Base-by-base conservation (phyloP, 306 rosid species). In the Abrus pulchellus region DNA sequence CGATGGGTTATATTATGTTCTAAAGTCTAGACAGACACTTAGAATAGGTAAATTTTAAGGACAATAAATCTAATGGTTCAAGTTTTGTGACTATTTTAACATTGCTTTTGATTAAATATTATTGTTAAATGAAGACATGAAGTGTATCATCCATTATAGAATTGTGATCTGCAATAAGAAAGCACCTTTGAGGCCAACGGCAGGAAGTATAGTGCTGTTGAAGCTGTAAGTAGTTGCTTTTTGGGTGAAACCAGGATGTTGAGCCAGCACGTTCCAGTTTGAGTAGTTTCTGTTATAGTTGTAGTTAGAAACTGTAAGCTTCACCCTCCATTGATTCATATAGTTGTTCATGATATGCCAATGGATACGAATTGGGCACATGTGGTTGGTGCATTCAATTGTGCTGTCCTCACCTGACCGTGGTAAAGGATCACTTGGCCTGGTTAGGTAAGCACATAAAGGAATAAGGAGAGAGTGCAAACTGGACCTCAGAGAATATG, bases 331-430 rank as follows among this genome's bases (percentile, higher is more conserved):
- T 3, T 90, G 83, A 54, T 85, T 68, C 85, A 86, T 72, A 69
- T 92, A 92, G 80, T 87, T 94, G 73, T 73, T 88, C 83, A 86
- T 90, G 61, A 92, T 33, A 86, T 94, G 97, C 97, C 97, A 90
- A 76, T 94, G 97, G 44, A 94, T 91, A 83, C 82, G 85, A 84
- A 90, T 68, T 6, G 93, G 98, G 78, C 97, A 92, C 97, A 94
- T 92, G 76, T 92, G 97, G 48, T 86, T 87, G 0, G 89, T 90
- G 83, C 98, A 92, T 82, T 74, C 73, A 41, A 90, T 77, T 27
- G 45, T 30, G 70, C 75, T 75, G 0, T 83, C 79, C 4, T 71
- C 30, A 55, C 64, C 61, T 7, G 82, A 13, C 6, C 59, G 4
- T n/a, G 52, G n/a, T 57, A 57, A 67, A 7, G 75, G 76, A 61